phyloP scores from a whole-genome alignment of 805 yeast genomes.

The Wilhelminamyces savonicus region DNA sequence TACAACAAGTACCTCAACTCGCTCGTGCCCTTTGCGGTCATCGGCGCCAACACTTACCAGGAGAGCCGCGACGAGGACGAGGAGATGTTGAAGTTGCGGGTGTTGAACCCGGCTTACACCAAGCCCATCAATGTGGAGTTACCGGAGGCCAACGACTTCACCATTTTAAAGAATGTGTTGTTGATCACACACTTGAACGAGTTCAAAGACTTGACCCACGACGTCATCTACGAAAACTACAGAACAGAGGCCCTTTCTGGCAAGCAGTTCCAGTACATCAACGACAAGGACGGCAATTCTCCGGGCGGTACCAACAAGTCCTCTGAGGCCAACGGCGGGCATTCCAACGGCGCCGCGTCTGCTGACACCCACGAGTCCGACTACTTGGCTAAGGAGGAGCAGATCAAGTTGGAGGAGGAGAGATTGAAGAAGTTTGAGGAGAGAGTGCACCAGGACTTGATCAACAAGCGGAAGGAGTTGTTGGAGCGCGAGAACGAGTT shows the following conservation, averaged over 20 bases:
- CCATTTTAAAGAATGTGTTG: slow-evolving; percentile 70
- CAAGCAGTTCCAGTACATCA: slow-evolving; percentile 39
- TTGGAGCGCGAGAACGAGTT: slow-evolving; percentile 80
- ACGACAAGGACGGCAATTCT: slow-evolving; percentile 13
- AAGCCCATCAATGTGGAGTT: slow-evolving; percentile 57
- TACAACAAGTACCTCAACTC: slow-evolving; percentile 61
- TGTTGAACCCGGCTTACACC: slow-evolving; percentile 42
- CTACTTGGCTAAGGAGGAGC: slow-evolving; percentile 71
- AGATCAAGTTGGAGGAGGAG: slow-evolving; percentile 83
- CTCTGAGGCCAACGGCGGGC: slow-evolving; percentile 1
- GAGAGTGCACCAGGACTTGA: slow-evolving; percentile 80
- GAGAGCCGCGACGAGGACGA: slow-evolving; percentile 31
- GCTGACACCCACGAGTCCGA: slow-evolving; percentile 15
- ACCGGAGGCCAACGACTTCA: slow-evolving; percentile 74
- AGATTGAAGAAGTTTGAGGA: slow-evolving; percentile 80
- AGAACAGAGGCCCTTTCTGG: slow-evolving; percentile 82
- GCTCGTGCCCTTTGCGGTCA: slow-evolving; percentile 59
- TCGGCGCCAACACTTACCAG: slow-evolving; percentile 62
- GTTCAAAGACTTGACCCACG: slow-evolving; percentile 84
- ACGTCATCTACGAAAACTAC: slow-evolving; percentile 78
- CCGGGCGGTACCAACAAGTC: slow-evolving; percentile 6
- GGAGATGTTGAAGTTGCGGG: slow-evolving; percentile 46
- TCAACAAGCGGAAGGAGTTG: slow-evolving; percentile 74
- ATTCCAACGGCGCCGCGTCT: slow-evolving; percentile 4
- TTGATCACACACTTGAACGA: slow-evolving; percentile 82